Conservation (phyloP, 306 rosid genomes). For the Chamaecrista fasciculata region DNA sequence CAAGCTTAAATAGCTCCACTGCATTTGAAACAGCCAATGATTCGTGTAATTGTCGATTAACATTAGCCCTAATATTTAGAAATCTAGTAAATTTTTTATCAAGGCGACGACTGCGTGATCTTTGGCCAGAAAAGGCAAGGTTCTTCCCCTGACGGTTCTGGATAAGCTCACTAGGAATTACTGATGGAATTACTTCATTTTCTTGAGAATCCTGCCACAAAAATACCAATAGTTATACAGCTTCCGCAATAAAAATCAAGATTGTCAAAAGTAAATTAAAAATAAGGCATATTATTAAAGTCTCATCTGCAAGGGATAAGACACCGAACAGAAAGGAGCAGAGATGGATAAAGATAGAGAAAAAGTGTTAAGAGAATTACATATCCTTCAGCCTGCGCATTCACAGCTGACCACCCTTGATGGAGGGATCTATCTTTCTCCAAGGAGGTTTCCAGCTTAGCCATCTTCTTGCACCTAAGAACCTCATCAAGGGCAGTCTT, state of each 20-base stretch:
- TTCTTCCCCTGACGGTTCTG: constrained; percentile 41
- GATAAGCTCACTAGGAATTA: constrained; percentile 44
- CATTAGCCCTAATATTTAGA: constrained; percentile 50
- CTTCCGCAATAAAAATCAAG: constrained; percentile 18
- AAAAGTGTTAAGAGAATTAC: constrained; percentile 43
- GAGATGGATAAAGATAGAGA: background rate
- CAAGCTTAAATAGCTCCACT: constrained; percentile 95
- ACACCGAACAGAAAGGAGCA: background rate
- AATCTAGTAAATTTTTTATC: constrained; percentile 59
- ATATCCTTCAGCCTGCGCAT: constrained; percentile 35
- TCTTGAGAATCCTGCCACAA: constrained; percentile 53
- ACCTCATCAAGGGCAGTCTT: constrained; percentile 74
- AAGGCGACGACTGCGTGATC: constrained; percentile 48
- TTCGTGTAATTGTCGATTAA: constrained; percentile 56
- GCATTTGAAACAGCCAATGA: constrained; percentile 93
- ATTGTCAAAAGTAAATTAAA: constrained; percentile 15
- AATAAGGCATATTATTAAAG: background rate
- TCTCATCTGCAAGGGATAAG: background rate
- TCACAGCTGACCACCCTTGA: constrained; percentile 55
- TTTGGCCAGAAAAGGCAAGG: constrained; percentile 36
- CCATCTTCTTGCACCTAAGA: constrained; percentile 65
- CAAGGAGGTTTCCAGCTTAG: constrained; percentile 56
- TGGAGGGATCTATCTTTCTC: constrained; percentile 43
- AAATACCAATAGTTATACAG: constrained; percentile 26
- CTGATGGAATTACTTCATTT: constrained; percentile 39